These are phyloP conservation scores for Colletotrichum magnum DNA, from an alignment of 2,329 filamentous ascomycete genomes.

Conservation along the genomic window DNA sequence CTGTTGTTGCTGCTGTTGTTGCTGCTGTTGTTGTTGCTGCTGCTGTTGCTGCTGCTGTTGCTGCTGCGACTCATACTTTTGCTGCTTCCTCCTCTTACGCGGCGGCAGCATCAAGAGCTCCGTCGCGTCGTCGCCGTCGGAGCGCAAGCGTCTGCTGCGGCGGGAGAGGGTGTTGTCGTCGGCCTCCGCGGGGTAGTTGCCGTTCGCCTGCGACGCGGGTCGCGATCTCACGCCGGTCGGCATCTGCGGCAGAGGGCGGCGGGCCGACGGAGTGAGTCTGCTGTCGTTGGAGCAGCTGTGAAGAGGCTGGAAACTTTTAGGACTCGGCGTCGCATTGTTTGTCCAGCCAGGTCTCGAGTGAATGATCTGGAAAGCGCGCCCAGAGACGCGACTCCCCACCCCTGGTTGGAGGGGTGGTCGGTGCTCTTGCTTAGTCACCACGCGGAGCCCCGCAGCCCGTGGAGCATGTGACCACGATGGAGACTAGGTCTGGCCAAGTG, in stretches of 20 bases:
- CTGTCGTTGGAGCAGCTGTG: not conserved
- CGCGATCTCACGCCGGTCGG: not conserved
- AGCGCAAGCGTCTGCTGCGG: constrained; percentile 25
- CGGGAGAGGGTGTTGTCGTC: not conserved
- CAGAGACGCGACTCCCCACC: not conserved
- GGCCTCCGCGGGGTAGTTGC: too few species aligned
- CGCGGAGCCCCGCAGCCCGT: too few species aligned
- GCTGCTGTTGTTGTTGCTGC: not conserved
- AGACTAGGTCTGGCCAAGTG: too few species aligned
- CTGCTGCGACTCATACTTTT: not conserved
- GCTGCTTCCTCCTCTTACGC: not conserved
- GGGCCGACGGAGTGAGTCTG: too few species aligned
- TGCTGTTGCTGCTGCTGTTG: too few species aligned
- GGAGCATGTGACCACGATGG: too few species aligned
- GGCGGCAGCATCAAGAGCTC: not conserved
- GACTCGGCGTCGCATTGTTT: not conserved
- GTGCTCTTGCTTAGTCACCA: not conserved
- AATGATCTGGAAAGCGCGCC: not conserved
- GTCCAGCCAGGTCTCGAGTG: not conserved
- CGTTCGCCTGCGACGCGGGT: not conserved
- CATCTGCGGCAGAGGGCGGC: not conserved
- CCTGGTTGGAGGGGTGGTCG: not conserved
- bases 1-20: not conserved
- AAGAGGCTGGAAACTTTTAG: not conserved
- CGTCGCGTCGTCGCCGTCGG: constrained; percentile 7